Base-by-base conservation (phyloP, 306 rosid genomes). In the Inga oerstediana region DNA sequence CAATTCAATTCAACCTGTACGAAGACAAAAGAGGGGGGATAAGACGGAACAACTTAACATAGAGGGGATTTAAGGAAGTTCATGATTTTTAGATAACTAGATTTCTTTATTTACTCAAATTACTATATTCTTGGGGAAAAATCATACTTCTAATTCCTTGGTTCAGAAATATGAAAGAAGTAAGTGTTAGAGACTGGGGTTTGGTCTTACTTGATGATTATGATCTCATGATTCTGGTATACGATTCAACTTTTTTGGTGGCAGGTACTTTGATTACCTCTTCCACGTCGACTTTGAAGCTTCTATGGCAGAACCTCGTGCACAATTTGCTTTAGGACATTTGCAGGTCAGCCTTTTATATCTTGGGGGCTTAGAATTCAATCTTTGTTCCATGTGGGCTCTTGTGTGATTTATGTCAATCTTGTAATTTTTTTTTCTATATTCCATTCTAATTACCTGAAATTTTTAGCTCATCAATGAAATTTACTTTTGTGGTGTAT, bases 211-310 rank as follows among this genome's bases (percentile, higher is more conserved):
- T 74, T 78, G 17, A 44, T 69, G 35, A 39, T 10, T 84, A 27
- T 67, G 73, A 64, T 62, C 39, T 44, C 37, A 52, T 35, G 44
- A 68, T 74, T 79, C 13, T 8, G 27, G 64, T 58, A n/a, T 51
- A 52, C 69, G 41, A 45, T 75, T 56, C 37, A 39, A 64, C 22
- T 79, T 56, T 56, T 71, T 30, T 86, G 80, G 79, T 84, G 45
- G 79, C 95, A 95, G 98, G 87, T 92, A 89, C 76, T 95, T 95
- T 37, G 98, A 95, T 84, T 95, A 92, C 91, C 94, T 93, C 76
- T 95, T 95, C 85, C 92, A 89, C 85, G 87, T 93, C 12, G 98
- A 95, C 81, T 89, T 95, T 84, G 97, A 95, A 83, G 98, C 97
- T 76, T 95, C 98, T 7, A 88, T 95, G 98, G 94, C 97, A 16